A percentile compares a stretch with the other conserved stretches of the same genome.
phyloP scores from a whole-genome alignment of 345 rosid species.

The Eutrema heterophyllum region DNA sequence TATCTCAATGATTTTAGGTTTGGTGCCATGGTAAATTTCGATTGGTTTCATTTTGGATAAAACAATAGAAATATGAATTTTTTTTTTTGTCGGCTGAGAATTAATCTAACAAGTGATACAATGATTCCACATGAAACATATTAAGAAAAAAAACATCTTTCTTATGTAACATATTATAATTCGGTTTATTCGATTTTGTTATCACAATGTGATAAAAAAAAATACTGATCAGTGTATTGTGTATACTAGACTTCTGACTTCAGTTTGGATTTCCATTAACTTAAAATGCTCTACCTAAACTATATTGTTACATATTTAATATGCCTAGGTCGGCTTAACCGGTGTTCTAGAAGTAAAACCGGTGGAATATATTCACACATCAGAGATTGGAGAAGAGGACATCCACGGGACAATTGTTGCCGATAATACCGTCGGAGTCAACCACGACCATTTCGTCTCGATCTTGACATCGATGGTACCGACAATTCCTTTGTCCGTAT shows the following conservation, averaged over 20 bases:
- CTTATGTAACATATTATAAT: not conserved
- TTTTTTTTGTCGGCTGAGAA: too few relatives aligned
- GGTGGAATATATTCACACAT: slow-evolving; percentile 26
- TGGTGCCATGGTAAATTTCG: too few relatives aligned
- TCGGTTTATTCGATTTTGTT: not conserved
- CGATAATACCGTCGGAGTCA: slow-evolving; percentile 37
- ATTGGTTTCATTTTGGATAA: too few relatives aligned
- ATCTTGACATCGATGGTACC: slow-evolving; percentile 50
- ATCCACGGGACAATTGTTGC: slow-evolving; percentile 44
- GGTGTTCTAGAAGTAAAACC: slow-evolving; percentile 47
- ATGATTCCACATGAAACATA: too few relatives aligned
- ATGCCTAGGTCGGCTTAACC: slow-evolving; percentile 24
- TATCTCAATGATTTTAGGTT: too few relatives aligned
- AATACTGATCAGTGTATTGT: too few relatives aligned
- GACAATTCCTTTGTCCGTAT: slow-evolving; percentile 41
- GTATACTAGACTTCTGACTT: too few relatives aligned
- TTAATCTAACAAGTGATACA: too few relatives aligned
- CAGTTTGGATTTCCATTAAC: not conserved
- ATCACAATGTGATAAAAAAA: too few relatives aligned
- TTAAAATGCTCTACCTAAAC: not conserved
- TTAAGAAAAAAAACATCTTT: too few relatives aligned
- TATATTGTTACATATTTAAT: not conserved
- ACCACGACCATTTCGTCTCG: slow-evolving; percentile 59
- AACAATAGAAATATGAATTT: too few relatives aligned
- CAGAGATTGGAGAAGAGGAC: slow-evolving; percentile 35